These are phyloP conservation scores for Thelonectria blattea DNA, from an alignment of 2,329 filamentous ascomycete species.

Conservation along the genomic window DNA sequence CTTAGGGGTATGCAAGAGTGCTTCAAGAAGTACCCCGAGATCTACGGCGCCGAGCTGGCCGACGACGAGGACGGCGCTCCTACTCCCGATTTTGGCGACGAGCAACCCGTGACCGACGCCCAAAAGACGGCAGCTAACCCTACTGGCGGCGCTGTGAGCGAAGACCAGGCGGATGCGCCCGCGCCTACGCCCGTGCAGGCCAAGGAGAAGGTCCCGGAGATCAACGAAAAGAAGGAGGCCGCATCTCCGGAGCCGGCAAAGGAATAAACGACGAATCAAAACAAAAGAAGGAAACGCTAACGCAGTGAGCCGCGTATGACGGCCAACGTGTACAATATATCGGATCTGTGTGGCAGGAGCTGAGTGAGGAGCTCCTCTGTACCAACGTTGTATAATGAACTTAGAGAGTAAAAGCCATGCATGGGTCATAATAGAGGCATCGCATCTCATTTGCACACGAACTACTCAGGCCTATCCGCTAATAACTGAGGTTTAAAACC, in stretches of 20 bases:
- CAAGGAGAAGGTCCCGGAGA: constrained; percentile 16
- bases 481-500: too few relatives aligned
- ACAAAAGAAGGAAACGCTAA: constrained; percentile 1
- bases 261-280: constrained; percentile 18
- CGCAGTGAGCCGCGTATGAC: constrained; percentile 24
- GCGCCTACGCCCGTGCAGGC: neutral
- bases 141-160: neutral
- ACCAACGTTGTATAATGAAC: constrained; percentile 38
- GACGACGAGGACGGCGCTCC: constrained; percentile 66
- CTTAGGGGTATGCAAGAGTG: constrained; percentile 93
- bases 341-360: constrained; percentile 24
- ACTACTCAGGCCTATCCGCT: too few relatives aligned
- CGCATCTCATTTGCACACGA: constrained; percentile 30
- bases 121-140: constrained; percentile 13
- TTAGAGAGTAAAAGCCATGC: constrained; percentile 25
- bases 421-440: constrained; percentile 35
- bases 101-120: constrained; percentile 31
- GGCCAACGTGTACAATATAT: constrained; percentile 32
- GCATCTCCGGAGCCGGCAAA: constrained; percentile 5
- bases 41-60: constrained; percentile 88
- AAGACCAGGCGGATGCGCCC: neutral
- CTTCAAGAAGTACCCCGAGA: constrained; percentile 89
- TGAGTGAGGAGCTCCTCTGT: constrained; percentile 30
- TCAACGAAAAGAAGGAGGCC: constrained; percentile 23
- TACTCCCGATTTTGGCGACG: constrained; percentile 38